phyloP scores from a whole-genome alignment of 805 yeast species.

The Wickerhamiella qilinensis region DNA sequence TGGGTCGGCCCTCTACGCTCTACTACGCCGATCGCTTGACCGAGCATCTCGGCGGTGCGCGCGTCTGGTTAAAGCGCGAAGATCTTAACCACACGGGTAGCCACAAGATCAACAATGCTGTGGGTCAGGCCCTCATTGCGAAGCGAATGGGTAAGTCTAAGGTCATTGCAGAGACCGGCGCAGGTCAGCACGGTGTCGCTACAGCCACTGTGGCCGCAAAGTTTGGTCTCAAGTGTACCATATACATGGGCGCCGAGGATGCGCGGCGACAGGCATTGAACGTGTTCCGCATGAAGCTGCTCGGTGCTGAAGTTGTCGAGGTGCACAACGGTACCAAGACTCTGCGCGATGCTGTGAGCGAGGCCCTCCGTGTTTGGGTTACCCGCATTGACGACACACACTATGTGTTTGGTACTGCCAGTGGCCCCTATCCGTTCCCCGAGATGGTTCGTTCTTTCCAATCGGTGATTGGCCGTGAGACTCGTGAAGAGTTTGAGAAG shows the following conservation, averaged over 20 bases:
- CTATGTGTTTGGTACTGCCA: constrained; percentile 94
- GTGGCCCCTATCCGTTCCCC: constrained; percentile 99
- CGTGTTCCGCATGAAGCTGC: constrained; percentile 90
- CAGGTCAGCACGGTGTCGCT: constrained; percentile 37
- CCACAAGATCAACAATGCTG: constrained; percentile 33
- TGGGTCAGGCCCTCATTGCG: constrained; percentile 30
- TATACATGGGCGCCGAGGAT: constrained; percentile 98
- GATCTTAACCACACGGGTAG: constrained; percentile 42
- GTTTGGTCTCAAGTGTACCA: constrained; percentile 81
- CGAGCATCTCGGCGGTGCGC: constrained; percentile 85
- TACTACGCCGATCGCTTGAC: constrained; percentile 84
- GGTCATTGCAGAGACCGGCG: constrained; percentile 35
- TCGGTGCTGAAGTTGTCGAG: constrained; percentile 91
- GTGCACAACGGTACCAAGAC: constrained; percentile 93
- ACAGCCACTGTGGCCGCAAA: constrained; percentile 36
- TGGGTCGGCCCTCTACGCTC: constrained; percentile 90
- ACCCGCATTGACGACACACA: constrained; percentile 73
- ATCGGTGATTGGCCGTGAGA: constrained; percentile 88
- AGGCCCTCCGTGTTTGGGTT: constrained; percentile 94
- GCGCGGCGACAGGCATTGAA: constrained; percentile 96
- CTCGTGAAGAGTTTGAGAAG: constrained; percentile 74
- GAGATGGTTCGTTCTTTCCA: constrained; percentile 97
- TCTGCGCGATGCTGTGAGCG: constrained; percentile 93
- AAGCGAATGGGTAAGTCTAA: constrained; percentile 29
- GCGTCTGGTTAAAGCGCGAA: constrained; percentile 96